Conservation (phyloP, 2,329 filamentous ascomycete genomes). For the Chaetomiaceae sp. region DNA sequence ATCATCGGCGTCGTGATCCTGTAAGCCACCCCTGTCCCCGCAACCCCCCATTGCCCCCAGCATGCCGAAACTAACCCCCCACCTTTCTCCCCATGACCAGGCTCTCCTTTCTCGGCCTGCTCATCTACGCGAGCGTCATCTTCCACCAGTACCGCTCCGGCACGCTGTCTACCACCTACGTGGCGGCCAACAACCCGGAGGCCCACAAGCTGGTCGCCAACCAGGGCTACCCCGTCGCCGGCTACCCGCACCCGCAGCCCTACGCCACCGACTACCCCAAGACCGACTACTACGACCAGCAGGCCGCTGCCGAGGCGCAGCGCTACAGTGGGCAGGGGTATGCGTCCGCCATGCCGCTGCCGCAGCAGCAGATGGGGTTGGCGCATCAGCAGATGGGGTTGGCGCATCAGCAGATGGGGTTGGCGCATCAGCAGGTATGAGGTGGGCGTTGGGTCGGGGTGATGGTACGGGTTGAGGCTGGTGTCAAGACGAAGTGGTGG, state of each 20-base stretch:
- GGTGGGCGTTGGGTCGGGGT: no score
- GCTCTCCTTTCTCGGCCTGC: slow-evolving; percentile 29
- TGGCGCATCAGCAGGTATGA: no score
- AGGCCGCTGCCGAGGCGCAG: slow-evolving; percentile 3
- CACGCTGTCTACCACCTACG: slow-evolving; percentile 19
- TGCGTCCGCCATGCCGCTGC: neutral
- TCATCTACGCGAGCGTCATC: slow-evolving; percentile 29
- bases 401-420: no score
- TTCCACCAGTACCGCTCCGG: slow-evolving; percentile 27
- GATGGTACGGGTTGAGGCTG: no score
- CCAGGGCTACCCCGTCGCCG: slow-evolving; percentile 6
- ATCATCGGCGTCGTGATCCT: slow-evolving; percentile 24
- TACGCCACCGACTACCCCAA: slow-evolving; percentile 11
- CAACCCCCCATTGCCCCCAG: neutral
- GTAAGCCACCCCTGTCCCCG: no score
- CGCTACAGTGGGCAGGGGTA: neutral
- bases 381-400: no score
- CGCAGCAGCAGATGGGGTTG: slow-evolving; percentile 1
- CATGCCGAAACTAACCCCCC: neutral
- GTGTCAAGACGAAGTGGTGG: no score
- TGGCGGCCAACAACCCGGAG: slow-evolving; percentile 14
- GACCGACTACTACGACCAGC: slow-evolving; percentile 8
- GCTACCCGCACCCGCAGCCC: slow-evolving; percentile 8
- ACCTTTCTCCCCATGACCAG: slow-evolving; percentile 14
- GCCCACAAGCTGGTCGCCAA: slow-evolving; percentile 12